phyloP scores from a whole-genome alignment of 805 yeast species.

The Wickerhamiella alocasiicola region DNA sequence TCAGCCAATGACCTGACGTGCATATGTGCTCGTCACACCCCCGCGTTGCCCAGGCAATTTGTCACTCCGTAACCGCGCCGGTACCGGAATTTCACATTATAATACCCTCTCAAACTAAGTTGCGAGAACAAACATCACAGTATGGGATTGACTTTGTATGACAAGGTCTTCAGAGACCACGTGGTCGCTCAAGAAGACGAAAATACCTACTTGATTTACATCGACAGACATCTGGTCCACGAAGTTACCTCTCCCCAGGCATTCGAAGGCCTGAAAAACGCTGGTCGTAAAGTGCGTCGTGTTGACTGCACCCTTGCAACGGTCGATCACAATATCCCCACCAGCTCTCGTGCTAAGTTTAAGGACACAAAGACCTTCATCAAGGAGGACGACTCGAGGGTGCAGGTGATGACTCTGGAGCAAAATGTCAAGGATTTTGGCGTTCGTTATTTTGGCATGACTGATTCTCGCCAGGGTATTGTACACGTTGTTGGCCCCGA shows the following conservation, averaged over 20 bases:
- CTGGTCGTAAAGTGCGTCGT: slow-evolving; percentile 83
- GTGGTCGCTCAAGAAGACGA: slow-evolving; percentile 80
- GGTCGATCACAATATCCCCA: slow-evolving; percentile 95
- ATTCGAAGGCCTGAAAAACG: slow-evolving; percentile 83
- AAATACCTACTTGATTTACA: slow-evolving; percentile 76
- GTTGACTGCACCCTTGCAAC: slow-evolving; percentile 86
- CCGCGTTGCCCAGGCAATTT: slow-evolving; percentile 5
- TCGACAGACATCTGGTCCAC: slow-evolving; percentile 94
- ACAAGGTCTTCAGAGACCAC: slow-evolving; percentile 92
- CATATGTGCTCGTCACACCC: background rate
- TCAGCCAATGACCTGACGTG: background rate
- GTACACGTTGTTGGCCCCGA: slow-evolving; percentile 99
- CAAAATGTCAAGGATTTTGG: slow-evolving; percentile 83
- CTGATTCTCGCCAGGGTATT: slow-evolving; percentile 90
- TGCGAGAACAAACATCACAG: background rate
- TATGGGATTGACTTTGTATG: slow-evolving; percentile 61
- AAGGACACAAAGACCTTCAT: slow-evolving; percentile 68
- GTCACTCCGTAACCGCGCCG: slow-evolving; percentile 8
- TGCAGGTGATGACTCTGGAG: slow-evolving; percentile 87
- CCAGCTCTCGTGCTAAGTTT: slow-evolving; percentile 69
- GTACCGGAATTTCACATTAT: background rate
- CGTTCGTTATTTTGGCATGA: slow-evolving; percentile 88
- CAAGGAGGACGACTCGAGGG: slow-evolving; percentile 77
- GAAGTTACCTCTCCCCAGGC: slow-evolving; percentile 99
- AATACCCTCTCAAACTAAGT: background rate